Conservation (phyloP, 768 basidiomycete genomes). For the Gyrodon lividus region DNA sequence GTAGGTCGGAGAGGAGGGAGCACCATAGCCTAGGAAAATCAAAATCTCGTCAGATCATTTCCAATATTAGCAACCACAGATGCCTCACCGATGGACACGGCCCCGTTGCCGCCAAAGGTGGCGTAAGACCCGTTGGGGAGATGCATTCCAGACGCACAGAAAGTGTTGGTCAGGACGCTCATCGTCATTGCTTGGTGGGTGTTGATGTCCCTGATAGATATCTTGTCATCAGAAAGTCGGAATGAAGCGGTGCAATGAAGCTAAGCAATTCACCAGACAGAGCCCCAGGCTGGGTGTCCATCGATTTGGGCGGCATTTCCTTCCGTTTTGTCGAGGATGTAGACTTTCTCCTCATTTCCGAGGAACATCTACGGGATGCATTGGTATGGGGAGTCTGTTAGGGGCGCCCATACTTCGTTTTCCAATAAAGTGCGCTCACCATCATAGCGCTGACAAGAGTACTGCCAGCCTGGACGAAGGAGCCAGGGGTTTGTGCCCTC, state of each 20-base stretch:
- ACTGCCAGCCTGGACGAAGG: slow-evolving; percentile 19
- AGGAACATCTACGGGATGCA: slow-evolving; percentile 61
- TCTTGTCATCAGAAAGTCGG: slow-evolving; percentile 34
- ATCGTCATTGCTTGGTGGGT: slow-evolving; percentile 20
- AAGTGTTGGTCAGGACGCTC: slow-evolving; percentile 60
- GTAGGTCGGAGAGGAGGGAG: slow-evolving; percentile 30
- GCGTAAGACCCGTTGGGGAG: slow-evolving; percentile 74
- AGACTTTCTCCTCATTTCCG: slow-evolving; percentile 76
- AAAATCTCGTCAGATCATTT: slow-evolving; percentile 33
- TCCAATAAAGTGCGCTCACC: slow-evolving; percentile 34
- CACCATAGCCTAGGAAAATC: slow-evolving; percentile 37
- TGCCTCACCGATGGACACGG: slow-evolving; percentile 47
- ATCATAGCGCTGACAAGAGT: slow-evolving; percentile 53
- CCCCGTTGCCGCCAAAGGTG: slow-evolving; percentile 75
- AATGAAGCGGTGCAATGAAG: not conserved
- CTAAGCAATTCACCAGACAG: slow-evolving; percentile 49
- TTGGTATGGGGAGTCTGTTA: not conserved
- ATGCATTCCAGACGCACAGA: slow-evolving; percentile 81
- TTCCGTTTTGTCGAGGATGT: slow-evolving; percentile 88
- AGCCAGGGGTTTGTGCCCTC: slow-evolving; percentile 15
- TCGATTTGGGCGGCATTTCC: slow-evolving; percentile 63
- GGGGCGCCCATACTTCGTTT: not conserved
- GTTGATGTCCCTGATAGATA: slow-evolving; percentile 18
- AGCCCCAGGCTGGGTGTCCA: slow-evolving; percentile 73
- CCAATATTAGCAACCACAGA: slow-evolving; percentile 12